phyloP scores from a whole-genome alignment of 2,329 filamentous ascomycete species.

The Fusarium sp. region DNA sequence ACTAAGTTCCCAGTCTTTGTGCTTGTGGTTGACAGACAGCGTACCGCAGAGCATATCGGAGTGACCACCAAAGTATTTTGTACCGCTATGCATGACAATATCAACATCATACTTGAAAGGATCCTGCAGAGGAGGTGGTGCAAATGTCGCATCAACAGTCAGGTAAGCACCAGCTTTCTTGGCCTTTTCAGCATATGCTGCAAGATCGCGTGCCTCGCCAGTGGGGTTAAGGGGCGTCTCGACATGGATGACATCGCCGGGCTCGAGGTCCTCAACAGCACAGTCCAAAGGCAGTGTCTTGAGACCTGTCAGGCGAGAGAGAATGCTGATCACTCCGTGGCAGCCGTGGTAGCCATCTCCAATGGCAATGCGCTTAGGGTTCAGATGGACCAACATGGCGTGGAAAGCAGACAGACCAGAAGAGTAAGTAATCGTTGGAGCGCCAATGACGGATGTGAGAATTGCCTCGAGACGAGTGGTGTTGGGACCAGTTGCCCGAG shows the following conservation, averaged over 20 bases:
- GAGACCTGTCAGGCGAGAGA: conserved; percentile 79
- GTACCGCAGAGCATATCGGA: conserved; percentile 92
- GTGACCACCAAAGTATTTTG: conserved; percentile 96
- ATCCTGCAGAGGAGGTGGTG: conserved; percentile 86
- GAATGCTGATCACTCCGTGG: conserved; percentile 80
- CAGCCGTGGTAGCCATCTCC: conserved; percentile 91
- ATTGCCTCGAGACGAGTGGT: conserved; percentile 85
- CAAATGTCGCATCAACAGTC: conserved; percentile 91
- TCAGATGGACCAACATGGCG: conserved; percentile 82
- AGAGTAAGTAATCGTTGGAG: conserved; percentile 76
- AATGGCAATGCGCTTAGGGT: conserved; percentile 84
- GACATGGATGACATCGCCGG: conserved; percentile 86
- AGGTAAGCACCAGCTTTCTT: conserved; percentile 76
- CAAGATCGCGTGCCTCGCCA: conserved; percentile 80
- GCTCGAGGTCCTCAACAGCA: conserved; percentile 68
- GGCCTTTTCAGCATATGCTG: conserved; percentile 75
- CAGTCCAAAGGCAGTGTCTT: conserved; percentile 76
- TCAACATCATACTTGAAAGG: conserved; percentile 85
- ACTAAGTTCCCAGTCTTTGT: conserved; percentile 63
- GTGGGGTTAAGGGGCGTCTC: conserved; percentile 95
- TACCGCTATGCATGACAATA: conserved; percentile 89
- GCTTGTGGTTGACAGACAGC: conserved; percentile 67
- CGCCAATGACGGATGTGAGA: conserved; percentile 75
- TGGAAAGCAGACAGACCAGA: conserved; percentile 91
- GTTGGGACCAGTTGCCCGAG: conserved; percentile 79